Evolutionary conservation across 2,329 filamentous ascomycete genomes (phyloP).

Genomic region (Pseudogymnoascus sp.): DNA sequence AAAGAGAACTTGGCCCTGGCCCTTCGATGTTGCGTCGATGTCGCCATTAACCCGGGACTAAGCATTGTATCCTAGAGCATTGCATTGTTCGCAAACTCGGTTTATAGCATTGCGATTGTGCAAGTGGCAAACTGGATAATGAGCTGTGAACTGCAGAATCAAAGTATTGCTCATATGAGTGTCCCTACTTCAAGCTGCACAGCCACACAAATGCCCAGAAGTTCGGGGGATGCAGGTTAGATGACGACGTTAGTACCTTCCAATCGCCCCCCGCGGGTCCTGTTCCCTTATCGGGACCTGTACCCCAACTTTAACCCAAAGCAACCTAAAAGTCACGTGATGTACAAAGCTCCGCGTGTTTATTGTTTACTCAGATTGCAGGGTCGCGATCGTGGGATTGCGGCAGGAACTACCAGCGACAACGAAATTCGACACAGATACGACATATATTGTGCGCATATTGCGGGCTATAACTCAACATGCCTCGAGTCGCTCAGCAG

Average conservation of each 20-base stretch:
- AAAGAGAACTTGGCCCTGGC: slow-evolving; percentile 23
- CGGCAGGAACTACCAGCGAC: slow-evolving; percentile 3
- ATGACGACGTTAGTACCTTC: slow-evolving; percentile 6
- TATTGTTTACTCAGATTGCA: slow-evolving; percentile 8
- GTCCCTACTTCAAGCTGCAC: background rate
- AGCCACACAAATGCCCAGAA: background rate
- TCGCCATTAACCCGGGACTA: background rate
- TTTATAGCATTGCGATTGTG: background rate
- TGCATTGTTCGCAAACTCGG: background rate
- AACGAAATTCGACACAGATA: background rate
- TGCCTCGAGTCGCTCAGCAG: slow-evolving; percentile 50
- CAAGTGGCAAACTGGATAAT: background rate
- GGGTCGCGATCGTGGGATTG: slow-evolving; percentile 5
- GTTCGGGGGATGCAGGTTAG: background rate
- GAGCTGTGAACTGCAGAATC: background rate
- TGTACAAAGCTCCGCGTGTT: background rate
- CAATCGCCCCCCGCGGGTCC: background rate
- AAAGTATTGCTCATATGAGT: background rate
- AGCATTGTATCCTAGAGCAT: slow-evolving; percentile 4
- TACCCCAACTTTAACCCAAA: background rate
- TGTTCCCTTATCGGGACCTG: slow-evolving; percentile 10
- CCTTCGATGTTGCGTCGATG: background rate
- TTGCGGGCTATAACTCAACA: slow-evolving; percentile 24
- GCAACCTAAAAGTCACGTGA: background rate
- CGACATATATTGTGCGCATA: slow-evolving; percentile 9